phyloP scores from a whole-genome alignment of 306 rosid species.

The Fagus sylvatica region DNA sequence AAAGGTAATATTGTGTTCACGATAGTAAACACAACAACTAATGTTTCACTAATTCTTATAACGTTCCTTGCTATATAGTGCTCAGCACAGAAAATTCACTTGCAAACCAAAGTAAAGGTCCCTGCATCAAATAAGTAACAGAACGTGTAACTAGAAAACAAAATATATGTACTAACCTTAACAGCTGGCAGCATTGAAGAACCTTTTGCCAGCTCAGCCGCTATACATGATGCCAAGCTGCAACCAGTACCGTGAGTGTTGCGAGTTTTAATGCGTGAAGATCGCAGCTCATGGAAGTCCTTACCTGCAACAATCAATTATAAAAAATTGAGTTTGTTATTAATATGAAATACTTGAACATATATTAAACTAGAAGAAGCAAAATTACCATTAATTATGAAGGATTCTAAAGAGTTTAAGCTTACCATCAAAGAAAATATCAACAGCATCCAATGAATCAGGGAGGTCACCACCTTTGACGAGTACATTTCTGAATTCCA shows the following conservation, averaged over 20 bases:
- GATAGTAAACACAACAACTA: background rate
- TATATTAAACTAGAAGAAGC: background rate
- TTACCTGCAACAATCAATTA: conserved; percentile 59
- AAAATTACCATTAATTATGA: background rate
- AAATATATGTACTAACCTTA: conserved; percentile 48
- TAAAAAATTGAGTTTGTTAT: conserved; percentile 25
- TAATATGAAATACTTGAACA: conserved; percentile 23
- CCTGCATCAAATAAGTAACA: background rate
- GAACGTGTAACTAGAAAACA: conserved; percentile 19
- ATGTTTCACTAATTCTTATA: background rate
- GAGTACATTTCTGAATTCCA: conserved; percentile 72
- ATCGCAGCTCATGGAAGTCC: conserved; percentile 62
- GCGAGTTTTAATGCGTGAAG: conserved; percentile 59
- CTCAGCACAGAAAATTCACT: background rate
- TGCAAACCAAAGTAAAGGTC: background rate
- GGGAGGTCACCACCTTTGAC: conserved; percentile 98
- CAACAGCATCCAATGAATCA: conserved; percentile 75
- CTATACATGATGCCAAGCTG: conserved; percentile 90
- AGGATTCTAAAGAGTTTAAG: conserved; percentile 18
- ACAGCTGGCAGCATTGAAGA: conserved; percentile 73
- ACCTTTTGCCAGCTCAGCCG: conserved; percentile 96
- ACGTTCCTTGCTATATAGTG: background rate
- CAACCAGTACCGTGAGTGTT: conserved; percentile 97
- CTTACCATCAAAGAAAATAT: conserved; percentile 84
- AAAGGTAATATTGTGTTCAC: no score